Evolutionary conservation across 768 basidiomycete genomes (phyloP), one percentile per base, ranked within the genome.

Genomic region (Cubamyces lactineus): DNA sequence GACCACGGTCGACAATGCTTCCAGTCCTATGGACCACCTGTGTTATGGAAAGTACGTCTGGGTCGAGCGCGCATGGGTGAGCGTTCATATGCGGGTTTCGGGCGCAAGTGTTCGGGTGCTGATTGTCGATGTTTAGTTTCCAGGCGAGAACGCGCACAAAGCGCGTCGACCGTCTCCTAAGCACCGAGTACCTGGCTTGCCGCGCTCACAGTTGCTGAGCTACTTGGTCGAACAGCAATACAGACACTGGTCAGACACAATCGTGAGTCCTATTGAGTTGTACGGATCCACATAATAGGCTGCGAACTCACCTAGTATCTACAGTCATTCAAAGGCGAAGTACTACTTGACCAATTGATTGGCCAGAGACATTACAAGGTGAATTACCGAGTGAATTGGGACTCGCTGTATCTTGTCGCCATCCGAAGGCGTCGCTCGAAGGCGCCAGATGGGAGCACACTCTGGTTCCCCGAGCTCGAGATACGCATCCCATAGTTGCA

Each of bases 391-490:
- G 34, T 21, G 24, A 21, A 19, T 11, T 57, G 46, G 45, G 54
- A 56, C 13, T 46, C 26, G 3, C 5, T 56, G 13, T 56, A 48
- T 21, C 30, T 57, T 26, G 28, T 47, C n/a, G 45, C 55, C 8
- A 46, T 55, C 17, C 34, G 34, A 16, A 17, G 51, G 39, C 26
- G 26, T 5, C 51, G 39, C 2, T 30, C 41, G 43, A 46, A 19
- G 26, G 54, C 54, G n/a, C 17, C 21, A 28, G 54, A 34, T 12
- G 42, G 54, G 2, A 46, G 26, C 24, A 30, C 19, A 17, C 54
- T 42, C 42, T 55, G 42, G 54, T 55, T 55, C 43, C 54, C 42
- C 24, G 54, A 45, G 43, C 42, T 55, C 13, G 54, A 55, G 42
- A 23, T 55, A 8, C 42, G 54, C 17, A 38, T 55, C 9, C 13